phyloP scores from a whole-genome alignment of 306 rosid species.

The Pyrus betulifolia region DNA sequence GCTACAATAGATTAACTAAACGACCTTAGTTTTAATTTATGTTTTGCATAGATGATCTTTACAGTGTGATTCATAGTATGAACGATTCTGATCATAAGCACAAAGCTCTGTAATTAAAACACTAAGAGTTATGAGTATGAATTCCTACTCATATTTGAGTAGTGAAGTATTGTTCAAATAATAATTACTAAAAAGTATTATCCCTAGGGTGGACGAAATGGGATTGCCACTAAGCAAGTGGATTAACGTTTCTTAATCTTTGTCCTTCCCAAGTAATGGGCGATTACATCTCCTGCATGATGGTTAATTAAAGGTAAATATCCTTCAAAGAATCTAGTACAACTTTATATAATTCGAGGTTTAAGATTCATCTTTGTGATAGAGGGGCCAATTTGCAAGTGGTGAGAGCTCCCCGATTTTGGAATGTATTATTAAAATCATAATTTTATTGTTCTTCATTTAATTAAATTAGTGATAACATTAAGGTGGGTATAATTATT shows the following conservation, averaged over 20 bases:
- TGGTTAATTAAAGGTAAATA: conserved; percentile 8
- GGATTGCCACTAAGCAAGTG: conserved; percentile 20
- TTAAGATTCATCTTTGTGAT: not conserved
- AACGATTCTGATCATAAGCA: no score
- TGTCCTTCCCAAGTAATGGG: conserved; percentile 8
- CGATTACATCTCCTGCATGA: conserved; percentile 9
- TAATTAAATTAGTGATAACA: not conserved
- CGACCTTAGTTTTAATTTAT: no score
- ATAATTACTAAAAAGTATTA: not conserved
- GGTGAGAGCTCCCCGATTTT: not conserved
- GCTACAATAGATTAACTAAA: no score
- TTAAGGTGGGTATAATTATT: not conserved
- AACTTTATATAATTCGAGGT: not conserved
- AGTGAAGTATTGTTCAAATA: no score
- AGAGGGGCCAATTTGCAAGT: conserved; percentile 6
- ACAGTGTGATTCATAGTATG: no score
- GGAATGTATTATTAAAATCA: not conserved
- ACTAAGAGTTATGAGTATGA: no score
- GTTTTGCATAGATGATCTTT: no score
- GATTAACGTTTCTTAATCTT: conserved; percentile 2
- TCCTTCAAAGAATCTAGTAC: not conserved
- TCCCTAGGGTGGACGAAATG: conserved; percentile 1
- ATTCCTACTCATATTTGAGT: no score
- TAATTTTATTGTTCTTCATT: not conserved
- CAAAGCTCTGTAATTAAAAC: no score